These are phyloP conservation scores for Pythium dissimile DNA, from an alignment of 352 stramenopile species.

Conservation along the genomic window DNA sequence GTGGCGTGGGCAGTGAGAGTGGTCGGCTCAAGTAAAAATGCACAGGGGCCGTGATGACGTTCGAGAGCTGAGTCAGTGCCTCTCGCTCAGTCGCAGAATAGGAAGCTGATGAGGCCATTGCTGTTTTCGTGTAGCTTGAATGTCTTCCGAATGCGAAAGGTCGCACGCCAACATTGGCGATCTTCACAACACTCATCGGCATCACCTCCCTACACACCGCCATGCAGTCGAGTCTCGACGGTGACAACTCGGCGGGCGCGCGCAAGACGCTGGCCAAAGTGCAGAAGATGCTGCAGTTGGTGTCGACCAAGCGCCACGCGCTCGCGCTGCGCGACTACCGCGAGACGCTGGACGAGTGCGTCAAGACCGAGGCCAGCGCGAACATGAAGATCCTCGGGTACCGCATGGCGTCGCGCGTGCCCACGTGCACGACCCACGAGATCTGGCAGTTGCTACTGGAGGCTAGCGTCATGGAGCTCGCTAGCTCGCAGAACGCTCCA, in stretches of 20 bases:
- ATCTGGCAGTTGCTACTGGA: conserved; percentile 66
- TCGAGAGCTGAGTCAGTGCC: no score
- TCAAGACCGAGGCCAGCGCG: conserved; percentile 56
- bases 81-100: no score
- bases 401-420: conserved; percentile 50
- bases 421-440: conserved; percentile 56
- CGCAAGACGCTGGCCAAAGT: conserved; percentile 55
- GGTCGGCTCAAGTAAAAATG: no score
- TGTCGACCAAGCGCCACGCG: conserved; percentile 43
- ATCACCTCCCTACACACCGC: not conserved
- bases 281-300: conserved; percentile 60
- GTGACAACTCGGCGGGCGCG: conserved; percentile 37
- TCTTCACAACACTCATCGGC: no score
- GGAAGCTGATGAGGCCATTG: no score
- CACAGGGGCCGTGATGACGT: no score
- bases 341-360: conserved; percentile 62
- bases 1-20: no score
- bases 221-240: conserved; percentile 46
- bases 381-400: conserved; percentile 69
- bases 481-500: conserved; percentile 53
- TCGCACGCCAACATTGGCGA: no score
- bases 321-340: conserved; percentile 59
- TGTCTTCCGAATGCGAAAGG: no score
- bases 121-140: no score
- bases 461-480: conserved; percentile 58